Base-by-base conservation (phyloP, 2,329 filamentous ascomycete genomes). In the Aureobasidium sp. region DNA sequence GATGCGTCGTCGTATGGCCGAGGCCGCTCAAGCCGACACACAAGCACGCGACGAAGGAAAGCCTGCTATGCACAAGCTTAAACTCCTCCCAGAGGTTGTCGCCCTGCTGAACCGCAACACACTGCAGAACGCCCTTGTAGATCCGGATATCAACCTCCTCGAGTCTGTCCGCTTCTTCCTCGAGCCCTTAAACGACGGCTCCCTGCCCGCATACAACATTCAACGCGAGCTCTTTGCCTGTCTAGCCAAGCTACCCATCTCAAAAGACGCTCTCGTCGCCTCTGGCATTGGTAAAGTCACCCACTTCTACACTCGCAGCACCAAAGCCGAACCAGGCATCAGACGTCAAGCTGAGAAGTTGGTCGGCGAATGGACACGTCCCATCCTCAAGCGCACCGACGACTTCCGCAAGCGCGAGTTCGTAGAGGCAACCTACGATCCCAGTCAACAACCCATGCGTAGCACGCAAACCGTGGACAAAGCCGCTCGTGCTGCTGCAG, bases 121-220 rank as follows among this genome's bases (percentile, higher is more conserved):
- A 60, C 85, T 93, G 32, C 90, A 89, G 71, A 82, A 90, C 68
- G 88, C 89, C 34, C 87, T 97, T 55, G 86, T 97, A 44, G 93
- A 97, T 68, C 93, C 93, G 0, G 94, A 99, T 71, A 95, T 89
- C 71, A 97, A 97, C 77, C 88, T 99, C 65, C 80, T 99, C 42
- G 91, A 96, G 75, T 90, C 92, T 15, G 91, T 99, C 70, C 91
- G 93, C 72, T 97, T 96, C 82, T 97, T 97, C 82, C 84, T 99
- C 26, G 94, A 99, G 73, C 94, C 94, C 0, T 83, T 97, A 50
- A 91, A 93, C 69, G 93, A 97, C 72, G 94, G 93, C 62, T 93
- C 90, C 64, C 82, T 99, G 55, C 94, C 94, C 0, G 93, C 94
- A 34, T 99, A 97, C 78, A 94, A 94, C 72, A 97, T 99, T 67